Evolutionary conservation across 495 filamentous ascomycete species (phyloP).

Genomic region (Annulohypoxylon moriforme): DNA sequence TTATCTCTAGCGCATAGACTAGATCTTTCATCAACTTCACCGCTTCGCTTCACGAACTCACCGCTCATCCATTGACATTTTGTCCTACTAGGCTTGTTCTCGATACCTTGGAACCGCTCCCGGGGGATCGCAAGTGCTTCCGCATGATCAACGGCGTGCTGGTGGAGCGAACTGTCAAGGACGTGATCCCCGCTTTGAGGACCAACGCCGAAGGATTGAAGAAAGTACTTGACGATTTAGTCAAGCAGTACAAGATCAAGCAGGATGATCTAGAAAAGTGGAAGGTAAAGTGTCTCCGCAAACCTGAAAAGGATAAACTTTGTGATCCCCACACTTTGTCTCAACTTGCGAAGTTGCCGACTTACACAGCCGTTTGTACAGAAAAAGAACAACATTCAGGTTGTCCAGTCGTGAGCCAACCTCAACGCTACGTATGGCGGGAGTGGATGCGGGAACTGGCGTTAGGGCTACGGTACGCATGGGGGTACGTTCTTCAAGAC

Average conservation of each 20-base stretch:
- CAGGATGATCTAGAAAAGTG: conserved; percentile 96
- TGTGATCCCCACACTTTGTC: conserved; percentile 22
- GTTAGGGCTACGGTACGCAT: conserved; percentile 16
- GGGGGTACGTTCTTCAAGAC: conserved; percentile 9
- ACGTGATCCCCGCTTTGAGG: conserved; percentile 88
- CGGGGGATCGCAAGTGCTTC: conserved; percentile 93
- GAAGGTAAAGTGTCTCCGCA: conserved; percentile 75
- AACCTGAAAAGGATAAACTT: conserved; percentile 25
- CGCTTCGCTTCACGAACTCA: conserved; percentile 48
- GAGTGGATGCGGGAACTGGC: conserved; percentile 19
- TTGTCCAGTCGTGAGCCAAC: conserved; percentile 75
- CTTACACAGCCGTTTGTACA: conserved; percentile 55
- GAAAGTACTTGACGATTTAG: conserved; percentile 93
- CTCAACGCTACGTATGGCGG: conserved; percentile 18
- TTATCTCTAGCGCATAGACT: conserved; percentile 35
- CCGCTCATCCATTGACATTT: conserved; percentile 53
- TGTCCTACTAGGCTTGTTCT: conserved; percentile 82
- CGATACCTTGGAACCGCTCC: conserved; percentile 87
- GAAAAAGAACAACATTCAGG: conserved; percentile 99
- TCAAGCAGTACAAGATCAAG: conserved; percentile 97
- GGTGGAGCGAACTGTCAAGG: conserved; percentile 90
- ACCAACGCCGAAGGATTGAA: conserved; percentile 96
- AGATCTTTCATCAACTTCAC: conserved; percentile 45
- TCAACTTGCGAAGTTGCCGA: conserved; percentile 23
- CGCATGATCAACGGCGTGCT: conserved; percentile 98